Base-by-base conservation (phyloP, 345 rosid species). In the Diplotaxis tenuifolia region DNA sequence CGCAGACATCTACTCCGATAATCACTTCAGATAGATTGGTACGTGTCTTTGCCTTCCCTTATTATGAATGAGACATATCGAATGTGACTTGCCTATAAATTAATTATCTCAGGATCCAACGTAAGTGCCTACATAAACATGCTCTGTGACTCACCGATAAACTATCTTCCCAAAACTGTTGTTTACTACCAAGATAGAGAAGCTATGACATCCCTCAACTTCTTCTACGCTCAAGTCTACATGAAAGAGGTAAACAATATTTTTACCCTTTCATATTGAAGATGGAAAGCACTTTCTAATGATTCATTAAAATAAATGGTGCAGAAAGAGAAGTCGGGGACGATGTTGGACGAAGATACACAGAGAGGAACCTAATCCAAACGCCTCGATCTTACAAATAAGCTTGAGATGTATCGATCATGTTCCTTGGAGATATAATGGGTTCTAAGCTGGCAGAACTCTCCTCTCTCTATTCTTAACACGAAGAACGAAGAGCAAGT, bases 321-420 rank as follows among this genome's bases (percentile, higher is more conserved):
- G 81, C 85, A 95, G 96, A 92, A 81, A 81, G 99, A 89, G 84
- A 83, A 86, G 78, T 89, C 90, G n/a, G 89, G 99, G 0, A 83
- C 88, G 7, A 95, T 92, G 97, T 74, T 95, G 83, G 99, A 92
- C 52, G 99, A 95, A 81, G 97, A 95, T 75, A 96, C 97, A 4
- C 89, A 89, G 55, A 89, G 99, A 82, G 67, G 77, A 47, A 59
- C 80, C 45, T 78, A 90, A 3, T 92, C 96, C 5, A 89, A 91
- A 75, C 86, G n/a, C 82, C 98, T 91, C 1, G 96, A 91, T 70
- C 87, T 94, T 91, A 94, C 87, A 92, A 95, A 74, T 86, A 91
- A 7, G 99, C 99, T 20, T 82, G 97, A 83, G 99, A 92, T 54
- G 99, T 76, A 95, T 95, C 7, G 96, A 90, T 65, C 69, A 93